A percentile compares a stretch with the other conserved stretches of the same genome.
Evolutionary conservation across 352 stramenopile species (phyloP).

Genomic region (Thraustochytrium striatum): DNA sequence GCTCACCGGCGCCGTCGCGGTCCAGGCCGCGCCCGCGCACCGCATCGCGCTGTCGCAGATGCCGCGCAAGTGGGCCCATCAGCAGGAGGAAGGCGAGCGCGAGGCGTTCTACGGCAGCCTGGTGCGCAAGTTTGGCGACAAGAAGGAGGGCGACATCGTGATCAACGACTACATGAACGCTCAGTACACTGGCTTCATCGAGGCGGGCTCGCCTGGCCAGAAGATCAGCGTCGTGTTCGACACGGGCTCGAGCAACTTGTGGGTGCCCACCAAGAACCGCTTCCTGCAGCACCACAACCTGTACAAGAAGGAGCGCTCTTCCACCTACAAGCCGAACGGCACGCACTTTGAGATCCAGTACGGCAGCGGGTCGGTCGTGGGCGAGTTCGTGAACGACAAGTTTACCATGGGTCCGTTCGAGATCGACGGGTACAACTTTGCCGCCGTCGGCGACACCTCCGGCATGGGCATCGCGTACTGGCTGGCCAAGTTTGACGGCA

Average conservation of each 20-base stretch:
- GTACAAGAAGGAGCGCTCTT: slow-evolving; percentile 49
- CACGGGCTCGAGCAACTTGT: slow-evolving; percentile 92
- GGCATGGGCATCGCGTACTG: slow-evolving; percentile 88
- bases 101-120: neutral
- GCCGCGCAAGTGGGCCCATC: neutral
- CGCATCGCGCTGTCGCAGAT: neutral
- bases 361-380: slow-evolving; percentile 81
- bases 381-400: slow-evolving; percentile 81
- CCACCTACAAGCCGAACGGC: slow-evolving; percentile 69
- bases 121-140: neutral
- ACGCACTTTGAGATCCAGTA: slow-evolving; percentile 91
- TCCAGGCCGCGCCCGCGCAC: too few relatives aligned
- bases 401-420: slow-evolving; percentile 65
- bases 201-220: slow-evolving; percentile 81
- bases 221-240: slow-evolving; percentile 92
- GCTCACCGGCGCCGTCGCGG: too few relatives aligned
- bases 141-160: slow-evolving; percentile 27
- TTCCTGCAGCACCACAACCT: slow-evolving; percentile 49
- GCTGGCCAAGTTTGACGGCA: slow-evolving; percentile 94
- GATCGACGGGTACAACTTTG: slow-evolving; percentile 82
- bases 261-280: slow-evolving; percentile 69
- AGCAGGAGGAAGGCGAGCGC: neutral
- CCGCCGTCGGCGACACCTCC: slow-evolving; percentile 89
- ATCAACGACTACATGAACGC: slow-evolving; percentile 50
- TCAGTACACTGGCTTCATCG: slow-evolving; percentile 64